These are phyloP conservation scores for Firmiana major DNA, from an alignment of 345 rosid species.

Conservation along the genomic window DNA sequence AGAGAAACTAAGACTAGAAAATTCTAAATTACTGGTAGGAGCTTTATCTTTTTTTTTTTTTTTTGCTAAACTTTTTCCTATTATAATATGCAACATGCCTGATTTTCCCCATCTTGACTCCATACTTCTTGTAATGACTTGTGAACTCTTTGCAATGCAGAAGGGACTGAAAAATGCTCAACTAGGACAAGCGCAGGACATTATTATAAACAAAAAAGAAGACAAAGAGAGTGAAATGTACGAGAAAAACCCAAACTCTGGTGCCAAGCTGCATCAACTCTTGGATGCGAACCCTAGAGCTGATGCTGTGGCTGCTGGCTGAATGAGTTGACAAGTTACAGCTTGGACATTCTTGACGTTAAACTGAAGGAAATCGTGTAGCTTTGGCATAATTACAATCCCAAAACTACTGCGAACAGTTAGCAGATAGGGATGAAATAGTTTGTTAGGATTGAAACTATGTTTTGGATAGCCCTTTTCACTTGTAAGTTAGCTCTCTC, in stretches of 20 bases:
- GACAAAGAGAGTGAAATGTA: constrained; percentile 46
- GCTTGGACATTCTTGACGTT: background rate
- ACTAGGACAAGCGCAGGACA: constrained; percentile 24
- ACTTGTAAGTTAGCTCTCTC: constrained; percentile 20
- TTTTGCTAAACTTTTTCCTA: background rate
- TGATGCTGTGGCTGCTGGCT: constrained; percentile 65
- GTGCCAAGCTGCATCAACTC: constrained; percentile 79
- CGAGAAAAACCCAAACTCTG: constrained; percentile 45
- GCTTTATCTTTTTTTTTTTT: background rate
- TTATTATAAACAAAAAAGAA: constrained; percentile 11
- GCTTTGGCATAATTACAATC: constrained; percentile 24
- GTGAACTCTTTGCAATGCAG: constrained; percentile 28
- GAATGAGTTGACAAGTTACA: constrained; percentile 3
- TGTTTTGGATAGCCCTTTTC: constrained; percentile 3
- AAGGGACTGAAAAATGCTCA: constrained; percentile 49
- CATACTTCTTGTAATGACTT: background rate
- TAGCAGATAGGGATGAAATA: constrained; percentile 13
- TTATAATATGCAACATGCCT: background rate
- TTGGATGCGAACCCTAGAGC: constrained; percentile 70
- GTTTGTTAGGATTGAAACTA: background rate
- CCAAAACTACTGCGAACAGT: constrained; percentile 34
- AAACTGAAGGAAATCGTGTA: constrained; percentile 5
- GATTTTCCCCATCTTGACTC: background rate
- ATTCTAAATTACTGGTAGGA: constrained; percentile 58
- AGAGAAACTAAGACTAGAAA: constrained; percentile 67